Base-by-base conservation (phyloP, 2,329 filamentous ascomycete genomes). In the Ampelomyces quisqualis region DNA sequence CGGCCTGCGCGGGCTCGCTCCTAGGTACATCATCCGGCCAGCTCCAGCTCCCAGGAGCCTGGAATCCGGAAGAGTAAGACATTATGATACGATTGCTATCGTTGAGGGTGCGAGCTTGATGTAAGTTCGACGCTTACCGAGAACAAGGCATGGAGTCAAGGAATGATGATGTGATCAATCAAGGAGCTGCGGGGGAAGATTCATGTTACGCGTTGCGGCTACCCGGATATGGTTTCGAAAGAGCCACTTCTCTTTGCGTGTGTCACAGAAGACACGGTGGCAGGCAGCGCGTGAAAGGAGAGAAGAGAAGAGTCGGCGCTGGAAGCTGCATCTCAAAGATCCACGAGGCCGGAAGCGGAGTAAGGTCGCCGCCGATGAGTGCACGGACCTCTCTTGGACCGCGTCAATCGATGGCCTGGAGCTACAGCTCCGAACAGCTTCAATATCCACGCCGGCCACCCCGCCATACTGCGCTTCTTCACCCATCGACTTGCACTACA, bases 1-100 rank as follows among this genome's bases (percentile, higher is more conserved):
- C 39, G 20, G 38, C 27, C 13, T 41, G 44, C 27, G 47, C 18
- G 11, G 58, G 34, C 23, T 58, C 53, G 15, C 59, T 52, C 42
- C 67, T 69, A 9, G 71, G 70, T 24, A 71, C 44, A 43, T 73
- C 71, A 20, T 73, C 65, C 28, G 73, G 72, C 67, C 74, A 76
- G 32, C 68, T 64, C 73, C 74, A 77, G 46, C 65, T 22, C 3
- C 38, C 68, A 18, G 67, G 72, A 57, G 57, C 53, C 51, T 67
- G 64, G 53, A 57, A 71, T 34, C 62, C 65, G 14, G 64, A 65
- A 11, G 71, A 69, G 28, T 70, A 66, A 40, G 71, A 65, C 73
- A 75, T 76, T 20, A 32, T 15, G 24, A 23, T 27, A 34, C 14
- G 17, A 18, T 14, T 38, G 23, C 18, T 30, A 34, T 20, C 29